Conservation (phyloP, 305 asterid genomes). For the Petunia hybrid region DNA sequence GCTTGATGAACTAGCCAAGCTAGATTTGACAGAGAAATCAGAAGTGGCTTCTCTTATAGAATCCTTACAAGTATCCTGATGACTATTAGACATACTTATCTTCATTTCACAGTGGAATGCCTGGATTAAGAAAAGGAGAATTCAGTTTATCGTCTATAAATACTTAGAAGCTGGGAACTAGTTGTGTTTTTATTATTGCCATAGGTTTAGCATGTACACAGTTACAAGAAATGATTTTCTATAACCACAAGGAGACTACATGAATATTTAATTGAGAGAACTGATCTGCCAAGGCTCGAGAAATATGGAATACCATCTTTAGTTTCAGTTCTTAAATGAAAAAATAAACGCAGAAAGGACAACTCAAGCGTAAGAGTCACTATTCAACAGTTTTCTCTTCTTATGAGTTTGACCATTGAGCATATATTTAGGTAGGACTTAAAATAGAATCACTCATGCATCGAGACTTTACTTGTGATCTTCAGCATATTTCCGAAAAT, state of each 20-base stretch:
- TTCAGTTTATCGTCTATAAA: neutral
- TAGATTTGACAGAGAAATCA: conserved; percentile 58
- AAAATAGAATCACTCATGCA: neutral
- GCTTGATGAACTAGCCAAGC: conserved; percentile 66
- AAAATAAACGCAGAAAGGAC: neutral
- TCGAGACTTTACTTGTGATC: neutral
- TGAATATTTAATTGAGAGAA: neutral
- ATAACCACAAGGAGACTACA: neutral
- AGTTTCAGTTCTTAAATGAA: neutral
- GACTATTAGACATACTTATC: conserved; percentile 12
- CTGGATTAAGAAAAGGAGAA: conserved; percentile 11
- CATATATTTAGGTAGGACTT: neutral
- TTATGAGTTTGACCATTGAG: conserved; percentile 2
- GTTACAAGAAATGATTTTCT: conserved; percentile 24
- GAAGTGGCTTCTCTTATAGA: conserved; percentile 61
- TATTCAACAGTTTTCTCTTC: neutral
- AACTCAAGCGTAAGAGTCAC: neutral
- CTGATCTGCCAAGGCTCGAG: neutral
- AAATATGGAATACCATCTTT: neutral
- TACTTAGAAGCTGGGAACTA: neutral
- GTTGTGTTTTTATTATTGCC: conserved; percentile 6
- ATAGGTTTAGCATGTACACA: conserved; percentile 2
- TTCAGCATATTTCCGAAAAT: neutral
- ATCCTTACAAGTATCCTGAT: conserved; percentile 73
- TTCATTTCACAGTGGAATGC: neutral